These are phyloP conservation scores for Fraxinus sp. DNA, from an alignment of 305 asterid genomes.

Conservation along the genomic window DNA sequence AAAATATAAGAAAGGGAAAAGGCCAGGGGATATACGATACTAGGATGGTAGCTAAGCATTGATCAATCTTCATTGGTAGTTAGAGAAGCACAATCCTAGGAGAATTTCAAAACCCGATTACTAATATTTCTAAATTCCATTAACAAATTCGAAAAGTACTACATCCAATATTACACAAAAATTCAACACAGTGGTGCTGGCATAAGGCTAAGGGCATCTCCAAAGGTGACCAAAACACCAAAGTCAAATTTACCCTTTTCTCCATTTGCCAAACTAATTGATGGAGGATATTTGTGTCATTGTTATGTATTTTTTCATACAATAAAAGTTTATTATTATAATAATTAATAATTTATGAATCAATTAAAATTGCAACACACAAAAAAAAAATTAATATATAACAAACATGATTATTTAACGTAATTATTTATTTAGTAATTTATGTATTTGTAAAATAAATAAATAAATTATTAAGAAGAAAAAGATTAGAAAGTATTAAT, in stretches of 20 bases:
- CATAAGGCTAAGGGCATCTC: not conserved
- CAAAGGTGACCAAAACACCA: not conserved
- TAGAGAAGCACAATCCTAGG: not conserved
- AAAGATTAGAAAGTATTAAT: too few species aligned
- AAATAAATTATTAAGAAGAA: too few species aligned
- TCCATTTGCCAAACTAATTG: too few species aligned
- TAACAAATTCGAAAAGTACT: not conserved
- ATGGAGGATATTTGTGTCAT: too few species aligned
- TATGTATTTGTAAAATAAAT: too few species aligned
- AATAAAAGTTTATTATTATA: too few species aligned
- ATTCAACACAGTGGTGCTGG: not conserved
- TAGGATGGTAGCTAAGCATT: not conserved
- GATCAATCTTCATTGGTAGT: not conserved
- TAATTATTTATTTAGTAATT: too few species aligned
- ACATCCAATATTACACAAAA: not conserved
- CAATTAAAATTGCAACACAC: too few species aligned
- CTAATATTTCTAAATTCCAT: not conserved
- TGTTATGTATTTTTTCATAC: too few species aligned
- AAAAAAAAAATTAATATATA: too few species aligned
- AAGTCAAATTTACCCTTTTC: not conserved
- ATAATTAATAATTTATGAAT: too few species aligned
- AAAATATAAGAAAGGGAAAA: not conserved
- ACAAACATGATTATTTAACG: too few species aligned
- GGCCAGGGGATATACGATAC: not conserved
- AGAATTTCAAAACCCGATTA: not conserved